Conservation (phyloP, 768 basidiomycete species). For the Hericium rajendrae region DNA sequence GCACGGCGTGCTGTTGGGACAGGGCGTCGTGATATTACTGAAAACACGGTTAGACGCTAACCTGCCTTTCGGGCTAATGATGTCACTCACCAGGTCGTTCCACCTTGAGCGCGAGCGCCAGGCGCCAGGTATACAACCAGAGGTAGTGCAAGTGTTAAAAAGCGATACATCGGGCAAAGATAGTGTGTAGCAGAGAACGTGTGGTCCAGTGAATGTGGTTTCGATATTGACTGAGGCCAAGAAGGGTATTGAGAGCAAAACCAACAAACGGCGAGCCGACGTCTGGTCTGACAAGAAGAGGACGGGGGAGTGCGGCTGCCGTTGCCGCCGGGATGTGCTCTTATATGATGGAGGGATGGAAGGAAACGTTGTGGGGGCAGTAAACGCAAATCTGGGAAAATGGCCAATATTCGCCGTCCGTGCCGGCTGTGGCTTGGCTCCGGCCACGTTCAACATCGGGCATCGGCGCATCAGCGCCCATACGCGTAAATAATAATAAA, state of each 20-base stretch:
- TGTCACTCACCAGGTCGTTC: background rate
- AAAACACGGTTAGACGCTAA: background rate
- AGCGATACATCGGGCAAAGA: background rate
- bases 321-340: too few relatives aligned
- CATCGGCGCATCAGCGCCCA: background rate
- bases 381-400: too few relatives aligned
- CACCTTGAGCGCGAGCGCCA: background rate
- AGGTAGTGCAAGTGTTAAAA: background rate
- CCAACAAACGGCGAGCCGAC: too few relatives aligned
- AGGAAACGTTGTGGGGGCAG: too few relatives aligned
- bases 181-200: background rate
- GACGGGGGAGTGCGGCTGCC: too few relatives aligned
- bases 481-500: background rate
- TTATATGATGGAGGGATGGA: too few relatives aligned
- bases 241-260: too few relatives aligned
- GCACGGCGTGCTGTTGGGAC: conserved; percentile 30
- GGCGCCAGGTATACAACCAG: background rate
- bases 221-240: too few relatives aligned
- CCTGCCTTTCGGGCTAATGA: background rate
- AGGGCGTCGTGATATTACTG: conserved; percentile 30
- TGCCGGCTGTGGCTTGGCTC: too few relatives aligned
- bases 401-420: background rate
- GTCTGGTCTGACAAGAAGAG: too few relatives aligned
- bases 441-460: background rate
- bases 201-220: background rate